These are phyloP conservation scores for Malassezia dermatis DNA, from an alignment of 1,284 basidiomycete species.

Conservation along the genomic window DNA sequence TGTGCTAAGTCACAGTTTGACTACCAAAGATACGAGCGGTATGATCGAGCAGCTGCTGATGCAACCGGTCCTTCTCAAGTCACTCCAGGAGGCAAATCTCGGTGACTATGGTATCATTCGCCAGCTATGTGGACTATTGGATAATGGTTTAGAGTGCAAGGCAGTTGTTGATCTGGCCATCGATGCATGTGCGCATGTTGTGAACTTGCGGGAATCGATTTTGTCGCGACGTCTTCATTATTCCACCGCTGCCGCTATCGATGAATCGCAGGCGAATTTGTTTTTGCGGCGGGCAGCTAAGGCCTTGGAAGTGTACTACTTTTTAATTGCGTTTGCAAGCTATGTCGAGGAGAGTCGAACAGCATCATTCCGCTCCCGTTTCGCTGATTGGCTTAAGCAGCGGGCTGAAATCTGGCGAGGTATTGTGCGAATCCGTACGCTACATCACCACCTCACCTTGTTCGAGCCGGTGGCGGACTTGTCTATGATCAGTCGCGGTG, in stretches of 20 bases:
- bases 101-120: conserved; percentile 43
- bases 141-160: conserved; percentile 41
- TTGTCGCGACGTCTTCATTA: conserved; percentile 33
- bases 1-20: conserved; percentile 66
- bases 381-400: conserved; percentile 73
- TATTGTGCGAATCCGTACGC: conserved; percentile 21
- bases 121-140: conserved; percentile 39
- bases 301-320: conserved; percentile 62
- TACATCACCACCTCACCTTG: conserved; percentile 38
- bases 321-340: conserved; percentile 84
- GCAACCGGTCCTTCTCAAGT: conserved; percentile 35
- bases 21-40: conserved; percentile 26
- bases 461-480: conserved; percentile 47
- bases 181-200: conserved; percentile 41
- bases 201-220: conserved; percentile 43
- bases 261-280: conserved; percentile 23
- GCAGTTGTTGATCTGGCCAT: conserved; percentile 40
- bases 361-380: conserved; percentile 60
- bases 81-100: conserved; percentile 35
- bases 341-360: conserved; percentile 67
- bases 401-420: conserved; percentile 82
- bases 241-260: conserved; percentile 27
- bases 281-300: conserved; percentile 37
- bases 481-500: conserved; percentile 27
- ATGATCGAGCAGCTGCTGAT: conserved; percentile 37